Evolutionary conservation across 148 eudicot genomes (phyloP).

Genomic region (Rhododendron henanense): DNA sequence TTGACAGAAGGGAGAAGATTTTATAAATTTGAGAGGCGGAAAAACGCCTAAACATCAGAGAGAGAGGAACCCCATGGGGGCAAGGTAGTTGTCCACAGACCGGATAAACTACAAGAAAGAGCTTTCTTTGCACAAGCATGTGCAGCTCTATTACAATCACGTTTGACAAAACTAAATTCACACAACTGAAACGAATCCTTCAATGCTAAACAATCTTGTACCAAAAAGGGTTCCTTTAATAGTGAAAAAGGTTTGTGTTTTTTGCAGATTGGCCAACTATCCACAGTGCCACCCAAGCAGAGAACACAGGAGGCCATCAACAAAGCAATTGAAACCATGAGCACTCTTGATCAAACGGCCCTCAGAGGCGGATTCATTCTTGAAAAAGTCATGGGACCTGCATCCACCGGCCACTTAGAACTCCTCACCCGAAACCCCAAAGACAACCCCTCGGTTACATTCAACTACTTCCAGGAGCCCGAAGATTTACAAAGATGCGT

Average conservation of each 20-base stretch:
- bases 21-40: too few species aligned
- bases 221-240: neutral
- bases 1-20: too few species aligned
- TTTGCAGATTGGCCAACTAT: slow-evolving; percentile 81
- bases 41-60: too few species aligned
- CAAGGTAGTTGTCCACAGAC: too few species aligned
- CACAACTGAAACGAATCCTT: too few species aligned
- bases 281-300: slow-evolving; percentile 72
- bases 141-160: too few species aligned
- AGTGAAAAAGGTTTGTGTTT: neutral
- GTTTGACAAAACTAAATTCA: too few species aligned
- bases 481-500: slow-evolving; percentile 68
- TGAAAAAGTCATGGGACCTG: slow-evolving; percentile 75
- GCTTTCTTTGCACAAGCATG: too few species aligned
- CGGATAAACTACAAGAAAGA: too few species aligned
- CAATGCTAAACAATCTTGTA: too few species aligned
- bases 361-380: slow-evolving; percentile 84
- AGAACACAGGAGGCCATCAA: slow-evolving; percentile 75
- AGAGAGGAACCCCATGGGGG: too few species aligned
- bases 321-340: slow-evolving; percentile 55
- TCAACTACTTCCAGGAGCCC: slow-evolving; percentile 80
- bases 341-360: slow-evolving; percentile 38
- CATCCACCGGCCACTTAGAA: slow-evolving; percentile 66
- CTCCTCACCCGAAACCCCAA: slow-evolving; percentile 46
- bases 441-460: slow-evolving; percentile 69